phyloP scores from a whole-genome alignment of 2,329 filamentous ascomycete species.

The Incumbomyces lentus region DNA sequence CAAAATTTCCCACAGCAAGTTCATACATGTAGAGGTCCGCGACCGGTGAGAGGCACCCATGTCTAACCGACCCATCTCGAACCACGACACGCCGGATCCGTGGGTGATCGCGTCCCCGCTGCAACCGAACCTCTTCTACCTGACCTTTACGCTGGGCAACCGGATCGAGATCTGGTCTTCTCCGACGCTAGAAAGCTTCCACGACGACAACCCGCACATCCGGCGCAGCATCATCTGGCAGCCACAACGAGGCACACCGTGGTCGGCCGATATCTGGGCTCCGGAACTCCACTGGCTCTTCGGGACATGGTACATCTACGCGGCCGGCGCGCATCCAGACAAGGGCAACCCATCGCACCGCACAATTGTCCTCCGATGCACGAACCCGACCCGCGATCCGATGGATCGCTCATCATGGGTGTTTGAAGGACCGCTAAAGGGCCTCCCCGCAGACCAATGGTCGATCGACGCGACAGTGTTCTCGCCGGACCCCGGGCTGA shows the following conservation, averaged over 20 bases:
- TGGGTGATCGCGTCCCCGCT: conserved; percentile 23
- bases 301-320: conserved; percentile 47
- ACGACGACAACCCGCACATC: conserved; percentile 1
- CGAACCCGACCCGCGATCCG: conserved; percentile 14
- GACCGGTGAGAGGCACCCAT: conserved; percentile 12
- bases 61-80: conserved; percentile 24
- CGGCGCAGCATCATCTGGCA: conserved; percentile 24
- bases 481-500: background rate
- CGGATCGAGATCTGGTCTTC: conserved; percentile 29
- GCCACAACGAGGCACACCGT: conserved; percentile 33
- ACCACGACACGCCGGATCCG: conserved; percentile 25
- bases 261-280: conserved; percentile 43
- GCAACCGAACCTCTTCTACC: conserved; percentile 21
- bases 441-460: conserved; percentile 18
- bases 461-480: conserved; percentile 20
- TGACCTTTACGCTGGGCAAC: conserved; percentile 27
- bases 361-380: conserved; percentile 12
- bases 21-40: too few relatives aligned
- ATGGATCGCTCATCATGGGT: conserved; percentile 10
- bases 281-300: conserved; percentile 44
- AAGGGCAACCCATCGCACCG: conserved; percentile 15
- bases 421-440: conserved; percentile 17
- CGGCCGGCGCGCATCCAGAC: conserved; percentile 16
- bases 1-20: too few relatives aligned
- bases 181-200: conserved; percentile 19